Evolutionary conservation across 2,329 filamentous ascomycete genomes (phyloP), one percentile per base, ranked within the genome.

Genomic region (Beauveria asiatica): DNA sequence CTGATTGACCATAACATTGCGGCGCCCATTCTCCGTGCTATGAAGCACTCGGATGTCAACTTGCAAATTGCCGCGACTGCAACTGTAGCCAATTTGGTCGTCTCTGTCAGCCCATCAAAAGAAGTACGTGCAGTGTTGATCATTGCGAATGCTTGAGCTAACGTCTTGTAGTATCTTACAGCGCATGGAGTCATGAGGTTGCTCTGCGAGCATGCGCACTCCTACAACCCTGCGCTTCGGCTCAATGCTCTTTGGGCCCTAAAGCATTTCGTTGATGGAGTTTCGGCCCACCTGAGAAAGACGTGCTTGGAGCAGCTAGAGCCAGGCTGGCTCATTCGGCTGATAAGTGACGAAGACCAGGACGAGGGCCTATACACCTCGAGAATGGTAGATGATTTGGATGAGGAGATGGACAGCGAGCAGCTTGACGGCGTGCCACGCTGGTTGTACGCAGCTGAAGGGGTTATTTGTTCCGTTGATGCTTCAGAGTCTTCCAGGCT

Each of bases 191-290:
- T 94, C 1, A 80, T 96, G 65, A 85, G 84, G 63, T 83, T 88
- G 0, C 78, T 97, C 1, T 96, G 92, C 68, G 84, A 89, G 65
- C 90, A 96, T 70, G 91, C 92, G 1, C 89, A 89, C 70, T 94
- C 90, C 0, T 80, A 83, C 51, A 89, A 93, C 68, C 83, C 88
- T n/a, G 84, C 86, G 51, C 78, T 97, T 57, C 85, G 91, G 25
- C 80, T 95, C 27, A 92, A 94, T 67, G 92, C 92, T 23, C 75
- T 99, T 1, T 99, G 94, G 93, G 91, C 92, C 6, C 76, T 99
- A 61, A 97, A 97, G 70, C 91, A 97, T 73, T 81, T 97, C 54
- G 87, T 96, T 3, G 82, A 89, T 64, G 86, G 85, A 23, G 84
- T 89, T 6, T 81, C 82, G 19, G 85, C 87, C 49, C 82, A 87